These are phyloP conservation scores for Hapsidospora chrysogenum DNA, from an alignment of 495 filamentous ascomycete genomes.

Conservation along the genomic window DNA sequence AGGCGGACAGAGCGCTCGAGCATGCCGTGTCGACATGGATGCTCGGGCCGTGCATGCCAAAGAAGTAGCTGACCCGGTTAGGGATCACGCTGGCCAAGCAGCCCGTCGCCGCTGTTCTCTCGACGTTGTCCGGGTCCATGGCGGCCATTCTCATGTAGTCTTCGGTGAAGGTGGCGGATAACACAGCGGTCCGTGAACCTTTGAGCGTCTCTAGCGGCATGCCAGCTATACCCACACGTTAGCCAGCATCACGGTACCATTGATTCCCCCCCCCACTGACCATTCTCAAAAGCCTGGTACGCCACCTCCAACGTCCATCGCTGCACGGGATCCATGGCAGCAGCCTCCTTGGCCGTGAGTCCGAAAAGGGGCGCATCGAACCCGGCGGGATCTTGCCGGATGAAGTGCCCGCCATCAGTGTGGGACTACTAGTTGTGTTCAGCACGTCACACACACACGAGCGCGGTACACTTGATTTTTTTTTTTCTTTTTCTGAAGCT, in stretches of 20 bases:
- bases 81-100: slow-evolving; percentile 23
- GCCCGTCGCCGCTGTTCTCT: slow-evolving; percentile 10
- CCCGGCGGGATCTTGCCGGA: slow-evolving; percentile 22
- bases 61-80: slow-evolving; percentile 36
- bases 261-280: slow-evolving; percentile 2
- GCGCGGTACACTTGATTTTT: background rate
- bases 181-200: slow-evolving; percentile 12
- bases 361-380: slow-evolving; percentile 41
- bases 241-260: background rate
- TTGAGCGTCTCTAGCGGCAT: slow-evolving; percentile 5
- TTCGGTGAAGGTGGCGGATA: slow-evolving; percentile 12
- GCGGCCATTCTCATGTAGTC: slow-evolving; percentile 13
- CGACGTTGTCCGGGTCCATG: slow-evolving; percentile 11
- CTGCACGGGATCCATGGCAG: slow-evolving; percentile 14
- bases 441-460: background rate
- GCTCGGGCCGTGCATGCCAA: slow-evolving; percentile 12
- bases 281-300: slow-evolving; percentile 36
- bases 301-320: slow-evolving; percentile 28
- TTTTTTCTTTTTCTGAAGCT: background rate
- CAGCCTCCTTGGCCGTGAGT: slow-evolving; percentile 36
- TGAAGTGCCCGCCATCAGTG: slow-evolving; percentile 13
- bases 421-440: background rate
- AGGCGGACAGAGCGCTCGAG: slow-evolving; percentile 41
- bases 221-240: slow-evolving; percentile 11
- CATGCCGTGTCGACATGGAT: slow-evolving; percentile 31